These are phyloP conservation scores for Drechslerella dactyloides DNA, from an alignment of 2,329 filamentous ascomycete species.

Conservation along the genomic window DNA sequence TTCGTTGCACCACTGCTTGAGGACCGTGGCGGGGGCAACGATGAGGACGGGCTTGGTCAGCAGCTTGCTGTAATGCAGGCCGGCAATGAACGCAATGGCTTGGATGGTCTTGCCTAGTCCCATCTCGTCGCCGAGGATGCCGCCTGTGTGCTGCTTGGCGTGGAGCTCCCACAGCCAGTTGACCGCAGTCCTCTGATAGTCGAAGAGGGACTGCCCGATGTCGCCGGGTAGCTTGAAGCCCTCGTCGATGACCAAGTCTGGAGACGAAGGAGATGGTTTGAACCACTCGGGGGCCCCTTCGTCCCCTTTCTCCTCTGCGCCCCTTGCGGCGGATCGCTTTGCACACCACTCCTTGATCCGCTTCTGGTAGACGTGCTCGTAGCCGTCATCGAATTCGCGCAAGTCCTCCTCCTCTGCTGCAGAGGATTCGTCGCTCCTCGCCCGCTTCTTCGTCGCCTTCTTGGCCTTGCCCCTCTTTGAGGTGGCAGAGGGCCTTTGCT, in stretches of 20 bases:
- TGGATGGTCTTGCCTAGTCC: slow-evolving; percentile 94
- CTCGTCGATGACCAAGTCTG: slow-evolving; percentile 76
- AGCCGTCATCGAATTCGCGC: slow-evolving; percentile 80
- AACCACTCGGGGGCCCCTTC: slow-evolving; percentile 73
- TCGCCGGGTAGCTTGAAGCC: slow-evolving; percentile 85
- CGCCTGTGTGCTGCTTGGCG: slow-evolving; percentile 78
- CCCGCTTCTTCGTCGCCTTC: slow-evolving; percentile 57
- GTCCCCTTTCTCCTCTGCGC: slow-evolving; percentile 58
- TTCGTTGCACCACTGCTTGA: slow-evolving; percentile 98
- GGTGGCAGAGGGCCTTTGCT: neutral
- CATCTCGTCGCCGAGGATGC: slow-evolving; percentile 98
- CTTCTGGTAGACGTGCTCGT: slow-evolving; percentile 78
- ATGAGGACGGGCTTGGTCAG: slow-evolving; percentile 82
- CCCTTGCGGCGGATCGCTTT: slow-evolving; percentile 58
- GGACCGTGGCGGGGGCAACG: slow-evolving; percentile 89
- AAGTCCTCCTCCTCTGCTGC: slow-evolving; percentile 65
- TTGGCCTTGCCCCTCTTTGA: slow-evolving; percentile 20
- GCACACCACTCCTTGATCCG: slow-evolving; percentile 78
- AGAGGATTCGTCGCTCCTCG: slow-evolving; percentile 61
- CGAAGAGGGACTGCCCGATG: slow-evolving; percentile 88
- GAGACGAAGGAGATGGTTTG: slow-evolving; percentile 80
- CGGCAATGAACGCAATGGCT: slow-evolving; percentile 81
- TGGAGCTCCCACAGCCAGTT: slow-evolving; percentile 96
- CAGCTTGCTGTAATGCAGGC: slow-evolving; percentile 87
- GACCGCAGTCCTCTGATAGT: slow-evolving; percentile 96